Base-by-base conservation (phyloP, 2,329 filamentous ascomycete species). In the Cordyceps tenuipes region DNA sequence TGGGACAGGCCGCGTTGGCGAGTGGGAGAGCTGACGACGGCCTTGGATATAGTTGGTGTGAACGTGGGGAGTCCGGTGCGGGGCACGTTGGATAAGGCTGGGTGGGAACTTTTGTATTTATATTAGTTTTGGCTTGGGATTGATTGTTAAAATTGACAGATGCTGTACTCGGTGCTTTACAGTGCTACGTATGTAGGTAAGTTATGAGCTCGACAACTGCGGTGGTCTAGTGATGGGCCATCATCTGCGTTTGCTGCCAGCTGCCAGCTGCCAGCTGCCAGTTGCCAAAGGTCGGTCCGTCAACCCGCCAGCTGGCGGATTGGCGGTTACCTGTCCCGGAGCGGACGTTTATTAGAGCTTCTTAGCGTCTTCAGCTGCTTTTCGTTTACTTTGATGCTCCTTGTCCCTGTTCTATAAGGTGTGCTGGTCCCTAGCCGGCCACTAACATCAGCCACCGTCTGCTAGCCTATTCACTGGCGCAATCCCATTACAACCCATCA, bases 21-120 rank as follows among this genome's bases (percentile, higher is more conserved):
- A 26, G 21, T 26, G 36, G 36, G 26, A 39, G 39, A 52, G 58
- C 58, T 60, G 58, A 60, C 58, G 58, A 60, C 58, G 55, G 58
- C 58, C 58, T 60, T 60, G 23, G 23, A 2, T 4, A 52, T 52
- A 39, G 39, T 19, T 58, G 52, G 56, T 48, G 47, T 46, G 56
- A 29, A 29, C 21, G 23, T 50, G 46, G 56, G 44, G 39, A 17
- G 21, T 10, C 5, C 15, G 56, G 1, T 52, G 56, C 56, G 56
- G 56, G 56, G 48, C 36, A 5, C 1, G 10, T 5, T 17, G 47
- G n/a, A 46, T n/a, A 52, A 59, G 56, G 56, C 56, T 59, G 56
- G 56, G 39, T 59, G 56, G 56, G 39, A 10, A 46, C 19, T 17
- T 46, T 49, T 50, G 29, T 26, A 46, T 44, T n/a, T n/a, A n/a